Percentiles rank a stretch among this genome's conserved stretches.
Conservation (phyloP, 1,284 basidiomycete species). For the Spongispora temasekensis region DNA sequence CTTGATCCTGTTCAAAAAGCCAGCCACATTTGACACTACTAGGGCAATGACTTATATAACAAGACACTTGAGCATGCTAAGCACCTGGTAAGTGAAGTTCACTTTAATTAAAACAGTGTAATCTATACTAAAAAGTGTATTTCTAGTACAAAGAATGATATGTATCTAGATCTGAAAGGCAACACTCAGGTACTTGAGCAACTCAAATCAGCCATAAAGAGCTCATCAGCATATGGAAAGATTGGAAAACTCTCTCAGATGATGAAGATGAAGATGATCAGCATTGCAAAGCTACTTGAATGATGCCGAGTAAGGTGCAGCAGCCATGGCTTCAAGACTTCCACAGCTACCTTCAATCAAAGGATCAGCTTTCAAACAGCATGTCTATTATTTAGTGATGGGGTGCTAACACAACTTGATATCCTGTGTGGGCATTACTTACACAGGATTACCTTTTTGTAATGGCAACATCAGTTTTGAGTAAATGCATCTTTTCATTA, state of each 20-base stretch:
- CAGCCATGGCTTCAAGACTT: constrained; percentile 31
- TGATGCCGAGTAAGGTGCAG: not conserved
- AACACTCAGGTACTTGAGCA: not conserved
- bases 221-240: not conserved
- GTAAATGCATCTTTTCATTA: constrained; percentile 5
- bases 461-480: constrained; percentile 8
- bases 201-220: not conserved
- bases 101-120: too few species aligned
- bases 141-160: not conserved
- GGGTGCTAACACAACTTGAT: constrained; percentile 10
- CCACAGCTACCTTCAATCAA: constrained; percentile 28
- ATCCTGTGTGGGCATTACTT: constrained; percentile 1
- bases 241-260: not conserved
- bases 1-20: constrained; percentile 10
- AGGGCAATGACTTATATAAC: constrained; percentile 11
- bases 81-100: not conserved
- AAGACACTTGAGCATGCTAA: constrained; percentile 2
- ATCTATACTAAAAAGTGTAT: too few species aligned
- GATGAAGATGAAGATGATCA: constrained; percentile 2
- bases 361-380: constrained; percentile 12
- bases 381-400: constrained; percentile 35
- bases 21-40: constrained; percentile 16
- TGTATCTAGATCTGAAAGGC: not conserved
- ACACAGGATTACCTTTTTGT: constrained; percentile 1
- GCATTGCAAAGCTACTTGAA: not conserved